Base-by-base conservation (phyloP, 345 rosid genomes). In the Salix koriyanagi region DNA sequence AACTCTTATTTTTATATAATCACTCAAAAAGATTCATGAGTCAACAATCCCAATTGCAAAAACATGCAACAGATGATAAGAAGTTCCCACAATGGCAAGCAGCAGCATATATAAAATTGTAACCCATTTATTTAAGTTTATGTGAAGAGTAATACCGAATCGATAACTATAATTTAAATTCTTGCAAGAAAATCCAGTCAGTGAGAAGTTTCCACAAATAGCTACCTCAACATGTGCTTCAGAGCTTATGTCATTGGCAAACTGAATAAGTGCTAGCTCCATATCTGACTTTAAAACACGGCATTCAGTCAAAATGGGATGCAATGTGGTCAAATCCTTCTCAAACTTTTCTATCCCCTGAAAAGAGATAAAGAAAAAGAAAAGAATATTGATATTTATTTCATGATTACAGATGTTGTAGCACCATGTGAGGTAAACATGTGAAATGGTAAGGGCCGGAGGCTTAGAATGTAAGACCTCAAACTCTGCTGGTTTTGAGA, bases 191-290 rank as follows among this genome's bases (percentile, higher is more conserved):
- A 67, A 37, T 32, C 41, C 50, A 65, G 65, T 65, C 69, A 77
- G 37, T 42, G 12, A 62, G 50, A 65, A 6, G 39, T 62, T 60
- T 25, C 11, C 32, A 23, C 25, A 70, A 70, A 69, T 26, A 9
- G 28, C 73, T 77, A 94, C 98, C 98, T 94, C 90, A 32, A 92
- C 83, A 79, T 92, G 98, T 81, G 97, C 98, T 85, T 94, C 98
- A 36, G 98, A 94, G 83, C 98, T 94, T 79, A 94, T 94, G 77
- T 90, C 95, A 83, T 92, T 92, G 61, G 97, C 98, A 91, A 92
- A 92, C 77, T 94, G 95, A 84, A 94, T 83, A 75, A 92, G 76
- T 58, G 89, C 87, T 86, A 95, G 94, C 90, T 95, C 99, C 79
- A 88, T 73, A 70, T 83, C 86, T 67, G 97, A 91, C 89, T 92